These are phyloP conservation scores for Talaromyces adpressus DNA, from an alignment of 495 filamentous ascomycete species.

Conservation along the genomic window DNA sequence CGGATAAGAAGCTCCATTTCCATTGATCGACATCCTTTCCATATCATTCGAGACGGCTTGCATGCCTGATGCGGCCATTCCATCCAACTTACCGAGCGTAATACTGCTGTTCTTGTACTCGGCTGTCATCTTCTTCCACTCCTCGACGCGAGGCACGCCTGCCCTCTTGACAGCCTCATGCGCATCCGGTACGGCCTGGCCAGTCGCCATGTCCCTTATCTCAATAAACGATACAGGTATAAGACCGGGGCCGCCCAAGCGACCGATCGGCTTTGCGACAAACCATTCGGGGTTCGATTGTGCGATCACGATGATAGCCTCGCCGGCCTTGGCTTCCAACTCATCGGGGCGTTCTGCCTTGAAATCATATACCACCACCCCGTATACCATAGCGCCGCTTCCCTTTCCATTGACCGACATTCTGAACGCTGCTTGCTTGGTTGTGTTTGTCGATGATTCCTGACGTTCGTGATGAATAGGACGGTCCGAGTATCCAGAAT, in stretches of 20 bases:
- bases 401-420: constrained; percentile 53
- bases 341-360: constrained; percentile 91
- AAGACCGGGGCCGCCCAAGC: constrained; percentile 86
- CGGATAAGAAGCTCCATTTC: constrained; percentile 7
- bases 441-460: constrained; percentile 25
- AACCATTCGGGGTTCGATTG: constrained; percentile 99
- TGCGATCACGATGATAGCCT: constrained; percentile 96
- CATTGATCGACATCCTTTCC: constrained; percentile 68
- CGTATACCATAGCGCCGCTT: constrained; percentile 84
- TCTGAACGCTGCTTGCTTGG: constrained; percentile 20
- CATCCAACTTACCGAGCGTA: constrained; percentile 83
- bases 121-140: constrained; percentile 99
- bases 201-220: constrained; percentile 87
- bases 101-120: constrained; percentile 99
- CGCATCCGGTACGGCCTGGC: constrained; percentile 72
- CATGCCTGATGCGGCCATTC: constrained; percentile 26
- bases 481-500: constrained; percentile 76
- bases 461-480: constrained; percentile 24
- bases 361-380: constrained; percentile 96
- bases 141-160: constrained; percentile 94
- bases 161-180: constrained; percentile 81
- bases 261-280: constrained; percentile 94
- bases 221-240: constrained; percentile 98
- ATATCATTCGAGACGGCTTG: constrained; percentile 59
- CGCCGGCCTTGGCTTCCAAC: constrained; percentile 87